Evolutionary conservation across 2,329 filamentous ascomycete species (phyloP).

Genomic region (Chaetomium olivaceum): DNA sequence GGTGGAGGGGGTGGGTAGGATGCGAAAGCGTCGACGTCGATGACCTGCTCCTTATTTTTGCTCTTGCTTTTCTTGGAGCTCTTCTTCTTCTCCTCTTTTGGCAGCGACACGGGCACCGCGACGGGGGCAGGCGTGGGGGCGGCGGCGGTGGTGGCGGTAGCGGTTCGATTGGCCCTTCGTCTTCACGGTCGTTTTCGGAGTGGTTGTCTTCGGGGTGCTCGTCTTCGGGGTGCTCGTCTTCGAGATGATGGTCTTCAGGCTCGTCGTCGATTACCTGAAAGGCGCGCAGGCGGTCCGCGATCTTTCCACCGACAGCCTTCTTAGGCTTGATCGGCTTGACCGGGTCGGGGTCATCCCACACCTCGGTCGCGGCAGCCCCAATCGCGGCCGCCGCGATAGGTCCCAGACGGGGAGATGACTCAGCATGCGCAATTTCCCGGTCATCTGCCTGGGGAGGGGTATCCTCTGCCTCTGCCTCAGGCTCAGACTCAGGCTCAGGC

Average conservation of each 20-base stretch:
- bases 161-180: constrained; percentile 14
- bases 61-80: constrained; percentile 27
- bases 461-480: constrained; percentile 18
- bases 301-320: constrained; percentile 53
- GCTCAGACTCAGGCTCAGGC: not conserved
- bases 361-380: constrained; percentile 32
- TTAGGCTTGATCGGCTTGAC: constrained; percentile 49
- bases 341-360: constrained; percentile 40
- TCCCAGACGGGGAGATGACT: constrained; percentile 52
- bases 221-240: constrained; percentile 4
- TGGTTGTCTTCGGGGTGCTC: constrained; percentile 25
- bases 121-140: constrained; percentile 37
- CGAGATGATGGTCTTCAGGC: not conserved
- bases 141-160: constrained; percentile 40
- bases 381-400: constrained; percentile 38
- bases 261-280: constrained; percentile 51
- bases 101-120: constrained; percentile 29
- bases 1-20: constrained; percentile 27
- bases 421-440: constrained; percentile 50
- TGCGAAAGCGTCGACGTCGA: constrained; percentile 26
- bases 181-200: constrained; percentile 23
- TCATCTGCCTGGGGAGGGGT: constrained; percentile 27
- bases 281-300: constrained; percentile 58
- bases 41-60: constrained; percentile 35
- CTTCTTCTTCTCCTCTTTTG: constrained; percentile 45